Evolutionary conservation across 2,329 filamentous ascomycete genomes (phyloP).

Genomic region (Cercospora berteroae): DNA sequence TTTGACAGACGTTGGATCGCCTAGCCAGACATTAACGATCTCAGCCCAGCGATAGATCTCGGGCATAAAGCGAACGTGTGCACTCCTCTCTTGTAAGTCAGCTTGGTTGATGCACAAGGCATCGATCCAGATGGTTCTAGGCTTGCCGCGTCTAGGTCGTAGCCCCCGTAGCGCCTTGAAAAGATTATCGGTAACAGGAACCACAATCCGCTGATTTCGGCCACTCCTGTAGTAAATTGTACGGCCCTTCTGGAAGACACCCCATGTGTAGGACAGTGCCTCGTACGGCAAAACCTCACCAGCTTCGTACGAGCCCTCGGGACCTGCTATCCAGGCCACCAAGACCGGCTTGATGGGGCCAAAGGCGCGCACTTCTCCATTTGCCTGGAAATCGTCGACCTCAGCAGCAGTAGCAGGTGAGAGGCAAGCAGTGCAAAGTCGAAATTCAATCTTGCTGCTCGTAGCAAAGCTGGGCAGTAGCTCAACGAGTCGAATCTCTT

Average conservation of each 20-base stretch:
- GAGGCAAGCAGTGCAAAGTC: neutral
- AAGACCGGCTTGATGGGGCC: neutral
- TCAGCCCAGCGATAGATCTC: neutral
- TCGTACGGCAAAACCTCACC: neutral
- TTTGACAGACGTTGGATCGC: neutral
- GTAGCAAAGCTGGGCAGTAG: neutral
- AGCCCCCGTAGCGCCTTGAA: neutral
- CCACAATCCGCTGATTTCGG: neutral
- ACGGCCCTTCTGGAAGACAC: neutral
- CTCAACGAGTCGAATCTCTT: neutral
- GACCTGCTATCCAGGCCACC: neutral
- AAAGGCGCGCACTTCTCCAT: neutral
- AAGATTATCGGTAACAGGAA: neutral
- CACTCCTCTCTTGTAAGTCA: neutral
- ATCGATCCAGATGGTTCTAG: neutral
- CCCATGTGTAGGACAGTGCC: neutral
- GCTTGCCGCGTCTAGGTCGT: neutral
- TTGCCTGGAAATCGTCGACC: neutral
- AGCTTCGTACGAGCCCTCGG: neutral
- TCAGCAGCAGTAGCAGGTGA: neutral
- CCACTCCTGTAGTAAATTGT: neutral
- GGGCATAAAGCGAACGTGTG: neutral
- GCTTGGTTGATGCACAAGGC: neutral
- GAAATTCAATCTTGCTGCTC: neutral
- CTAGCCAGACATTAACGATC: neutral